These are phyloP conservation scores for Mucor sp. DNA, from an alignment of 371 early-diverging fungal genomes.

Conservation along the genomic window DNA sequence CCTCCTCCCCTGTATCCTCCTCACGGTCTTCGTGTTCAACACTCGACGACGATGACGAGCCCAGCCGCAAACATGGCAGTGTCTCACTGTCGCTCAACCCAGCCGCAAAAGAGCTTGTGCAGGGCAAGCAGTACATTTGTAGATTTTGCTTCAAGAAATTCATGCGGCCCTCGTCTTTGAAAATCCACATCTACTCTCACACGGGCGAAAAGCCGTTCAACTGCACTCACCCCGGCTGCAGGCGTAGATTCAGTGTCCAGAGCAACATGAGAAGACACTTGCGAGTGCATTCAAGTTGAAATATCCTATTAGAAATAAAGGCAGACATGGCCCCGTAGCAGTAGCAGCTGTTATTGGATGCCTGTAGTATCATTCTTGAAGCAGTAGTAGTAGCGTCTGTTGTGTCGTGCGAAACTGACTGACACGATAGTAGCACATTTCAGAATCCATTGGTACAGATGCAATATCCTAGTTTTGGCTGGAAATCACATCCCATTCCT, in stretches of 20 bases:
- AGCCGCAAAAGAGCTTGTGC: not conserved
- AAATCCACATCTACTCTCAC: constrained; percentile 69
- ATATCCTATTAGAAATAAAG: too few species aligned
- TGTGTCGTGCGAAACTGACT: too few species aligned
- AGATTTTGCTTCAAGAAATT: constrained; percentile 65
- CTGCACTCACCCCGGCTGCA: constrained; percentile 63
- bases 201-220: constrained; percentile 75
- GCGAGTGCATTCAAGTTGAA: constrained; percentile 35
- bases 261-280: constrained; percentile 75
- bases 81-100: not conserved
- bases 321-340: too few species aligned
- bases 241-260: constrained; percentile 67
- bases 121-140: constrained; percentile 42
- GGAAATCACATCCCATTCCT: not conserved
- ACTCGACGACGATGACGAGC: not conserved
- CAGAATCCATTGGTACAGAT: not conserved
- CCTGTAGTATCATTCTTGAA: too few species aligned
- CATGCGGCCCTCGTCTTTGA: constrained; percentile 68
- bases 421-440: not conserved
- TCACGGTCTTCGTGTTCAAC: not conserved
- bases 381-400: too few species aligned
- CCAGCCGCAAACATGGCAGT: not conserved
- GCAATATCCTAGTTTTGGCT: constrained; percentile 1
- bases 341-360: too few species aligned
- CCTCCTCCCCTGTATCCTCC: not conserved